These are phyloP conservation scores for Phytopythium sindhum DNA, from an alignment of 352 stramenopile genomes.

Conservation along the genomic window DNA sequence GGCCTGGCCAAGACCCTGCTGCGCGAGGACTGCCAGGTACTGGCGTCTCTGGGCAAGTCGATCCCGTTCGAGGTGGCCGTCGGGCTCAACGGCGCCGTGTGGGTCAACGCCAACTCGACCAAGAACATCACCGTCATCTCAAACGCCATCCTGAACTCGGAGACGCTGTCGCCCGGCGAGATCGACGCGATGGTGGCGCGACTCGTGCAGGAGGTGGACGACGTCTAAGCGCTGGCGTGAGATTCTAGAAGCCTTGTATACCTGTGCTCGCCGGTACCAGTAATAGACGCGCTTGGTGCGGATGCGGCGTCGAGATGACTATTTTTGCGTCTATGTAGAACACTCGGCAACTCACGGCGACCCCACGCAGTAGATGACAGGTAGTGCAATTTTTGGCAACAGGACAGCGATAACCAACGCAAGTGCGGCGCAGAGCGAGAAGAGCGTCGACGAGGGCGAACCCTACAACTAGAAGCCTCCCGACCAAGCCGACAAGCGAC, in stretches of 20 bases:
- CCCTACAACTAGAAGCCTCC: not conserved
- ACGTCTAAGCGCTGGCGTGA: constrained; percentile 19
- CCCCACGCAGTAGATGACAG: not conserved
- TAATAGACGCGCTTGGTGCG: constrained; percentile 4
- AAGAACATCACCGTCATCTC: constrained; percentile 84
- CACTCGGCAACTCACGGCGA: too few relatives aligned
- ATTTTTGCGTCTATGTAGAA: constrained; percentile 1
- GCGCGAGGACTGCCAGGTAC: constrained; percentile 71
- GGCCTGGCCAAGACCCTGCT: constrained; percentile 70
- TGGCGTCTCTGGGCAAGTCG: constrained; percentile 75
- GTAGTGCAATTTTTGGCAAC: not conserved
- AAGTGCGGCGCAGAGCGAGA: too few relatives aligned
- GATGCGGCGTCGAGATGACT: not conserved
- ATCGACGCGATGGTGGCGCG: constrained; percentile 75
- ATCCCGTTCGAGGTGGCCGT: constrained; percentile 95
- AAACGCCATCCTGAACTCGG: constrained; percentile 88
- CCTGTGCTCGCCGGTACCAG: not conserved
- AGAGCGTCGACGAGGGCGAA: constrained; percentile 2
- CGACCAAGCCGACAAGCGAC: constrained; percentile 3
- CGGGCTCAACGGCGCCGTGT: constrained; percentile 95
- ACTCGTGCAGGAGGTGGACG: constrained; percentile 55
- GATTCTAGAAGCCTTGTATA: not conserved
- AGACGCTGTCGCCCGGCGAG: constrained; percentile 79
- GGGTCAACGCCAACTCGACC: constrained; percentile 89
- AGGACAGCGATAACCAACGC: not conserved